Evolutionary conservation across 2,329 filamentous ascomycete genomes (phyloP).

Genomic region (Xylogone sp.): DNA sequence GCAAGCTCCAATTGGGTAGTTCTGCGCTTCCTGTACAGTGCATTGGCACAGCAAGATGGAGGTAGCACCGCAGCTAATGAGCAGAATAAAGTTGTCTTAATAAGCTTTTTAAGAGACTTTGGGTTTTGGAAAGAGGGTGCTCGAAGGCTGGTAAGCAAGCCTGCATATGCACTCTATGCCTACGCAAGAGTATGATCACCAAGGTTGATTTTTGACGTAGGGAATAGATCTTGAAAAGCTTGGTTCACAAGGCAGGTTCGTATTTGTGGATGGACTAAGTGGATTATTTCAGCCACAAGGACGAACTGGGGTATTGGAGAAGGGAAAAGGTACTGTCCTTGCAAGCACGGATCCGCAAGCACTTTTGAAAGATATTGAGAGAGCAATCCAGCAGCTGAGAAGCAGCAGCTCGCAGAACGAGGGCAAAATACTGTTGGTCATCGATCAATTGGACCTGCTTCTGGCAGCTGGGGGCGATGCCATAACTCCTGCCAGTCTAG

Average conservation of each 20-base stretch:
- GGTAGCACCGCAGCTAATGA: slow-evolving; percentile 22
- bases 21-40: slow-evolving; percentile 45
- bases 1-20: slow-evolving; percentile 64
- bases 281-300: slow-evolving; percentile 18
- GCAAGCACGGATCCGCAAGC: slow-evolving; percentile 10
- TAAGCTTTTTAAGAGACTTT: slow-evolving; percentile 78
- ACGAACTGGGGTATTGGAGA: slow-evolving; percentile 1
- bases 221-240: slow-evolving; percentile 68
- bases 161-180: slow-evolving; percentile 5
- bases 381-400: slow-evolving; percentile 13
- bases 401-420: slow-evolving; percentile 4
- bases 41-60: slow-evolving; percentile 21
- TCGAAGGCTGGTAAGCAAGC: slow-evolving; percentile 56
- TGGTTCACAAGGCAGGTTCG: slow-evolving; percentile 54
- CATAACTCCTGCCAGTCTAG: slow-evolving; percentile 42
- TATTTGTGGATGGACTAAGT: slow-evolving; percentile 66
- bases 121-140: slow-evolving; percentile 74
- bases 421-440: slow-evolving; percentile 51
- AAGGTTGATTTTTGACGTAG: slow-evolving; percentile 31
- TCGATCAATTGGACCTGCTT: slow-evolving; percentile 64
- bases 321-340: slow-evolving; percentile 11
- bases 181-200: not conserved
- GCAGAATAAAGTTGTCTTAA: slow-evolving; percentile 60
- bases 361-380: slow-evolving; percentile 15
- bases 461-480: slow-evolving; percentile 53